Base-by-base conservation (phyloP, 2,329 filamentous ascomycete species). In the Clarireedia sp. region DNA sequence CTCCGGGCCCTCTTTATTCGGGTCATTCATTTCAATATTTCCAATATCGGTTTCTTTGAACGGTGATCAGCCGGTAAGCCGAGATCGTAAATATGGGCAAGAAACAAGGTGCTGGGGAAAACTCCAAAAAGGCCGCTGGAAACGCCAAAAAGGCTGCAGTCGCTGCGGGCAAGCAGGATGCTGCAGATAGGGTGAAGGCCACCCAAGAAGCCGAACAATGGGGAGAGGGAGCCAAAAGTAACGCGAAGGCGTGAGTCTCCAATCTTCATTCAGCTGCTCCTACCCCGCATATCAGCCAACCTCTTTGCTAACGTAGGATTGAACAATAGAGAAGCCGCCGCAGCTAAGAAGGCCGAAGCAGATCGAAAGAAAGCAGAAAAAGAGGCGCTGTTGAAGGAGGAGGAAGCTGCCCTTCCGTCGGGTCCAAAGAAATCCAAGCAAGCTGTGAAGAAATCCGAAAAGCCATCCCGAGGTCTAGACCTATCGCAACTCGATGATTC, bases 101-200 rank as follows among this genome's bases (percentile, higher is more conserved):
- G 64, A 89, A 88, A 73, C 91, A 88, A 72, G 81, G 77, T 67
- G 71, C 63, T 73, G 80, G 75, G 53, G 90, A 95, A 60, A 90
- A 87, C 74, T 86, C 79, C 71, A 97, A 96, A 75, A 97, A 97
- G 77, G 90, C 75, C 2, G 82, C 86, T 8, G 94, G 92, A 61
- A 90, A 96, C 72, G 90, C 91, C 60, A 82, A 90, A 74, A 97
- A 99, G 78, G 90, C 90, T 60, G 90, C 96, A 48, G 85, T 83
- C 3, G 92, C 90, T 1, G 87, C 89, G 8, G 74, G 80, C 55
- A 97, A 97, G 74, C 79, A 85, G 57, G 89, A 89, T 0, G 83
- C 72, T 3, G 84, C 85, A 57, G 80, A 89, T 40, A 74, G 79
- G 38, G 85, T 85, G 72, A 80, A 77, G 53, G 82, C 82, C 4